These are phyloP conservation scores for Delphinella strobiligena DNA, from an alignment of 2,329 filamentous ascomycete genomes.

Conservation along the genomic window DNA sequence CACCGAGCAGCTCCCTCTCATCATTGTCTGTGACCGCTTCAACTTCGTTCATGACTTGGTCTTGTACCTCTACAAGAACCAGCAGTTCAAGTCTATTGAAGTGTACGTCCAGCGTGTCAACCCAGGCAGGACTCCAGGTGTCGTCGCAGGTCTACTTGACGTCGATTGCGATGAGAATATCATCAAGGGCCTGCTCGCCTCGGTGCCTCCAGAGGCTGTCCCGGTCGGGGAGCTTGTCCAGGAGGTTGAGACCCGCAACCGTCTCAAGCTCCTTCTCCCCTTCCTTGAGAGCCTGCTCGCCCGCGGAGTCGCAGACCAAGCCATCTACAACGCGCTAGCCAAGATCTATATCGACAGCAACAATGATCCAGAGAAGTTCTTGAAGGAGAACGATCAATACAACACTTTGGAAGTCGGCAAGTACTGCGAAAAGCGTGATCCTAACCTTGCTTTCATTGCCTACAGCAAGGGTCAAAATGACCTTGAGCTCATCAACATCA, in stretches of 20 bases:
- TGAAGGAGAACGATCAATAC: conserved; percentile 95
- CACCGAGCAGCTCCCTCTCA: conserved; percentile 84
- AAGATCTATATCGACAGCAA: conserved; percentile 99
- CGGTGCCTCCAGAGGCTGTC: conserved; percentile 72
- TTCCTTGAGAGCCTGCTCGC: conserved; percentile 91
- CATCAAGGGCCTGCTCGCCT: conserved; percentile 81
- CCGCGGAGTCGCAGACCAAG: conserved; percentile 87
- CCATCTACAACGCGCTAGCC: conserved; percentile 90
- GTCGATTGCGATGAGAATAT: conserved; percentile 95
- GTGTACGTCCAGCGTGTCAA: conserved; percentile 97
- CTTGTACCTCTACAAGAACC: conserved; percentile 94
- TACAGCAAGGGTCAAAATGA: conserved; percentile 97
- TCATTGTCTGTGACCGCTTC: conserved; percentile 98
- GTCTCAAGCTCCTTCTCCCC: conserved; percentile 85
- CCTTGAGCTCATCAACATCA: conserved; percentile 90
- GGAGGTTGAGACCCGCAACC: conserved; percentile 92
- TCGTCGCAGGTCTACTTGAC: conserved; percentile 85
- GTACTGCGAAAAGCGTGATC: conserved; percentile 98
- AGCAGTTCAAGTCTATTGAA: conserved; percentile 98
- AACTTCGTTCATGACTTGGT: conserved; percentile 97
- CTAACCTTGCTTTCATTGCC: conserved; percentile 86
- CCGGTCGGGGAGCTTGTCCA: conserved; percentile 88
- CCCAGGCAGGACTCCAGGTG: conserved; percentile 76
- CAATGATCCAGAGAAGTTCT: conserved; percentile 93
- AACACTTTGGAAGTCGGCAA: conserved; percentile 87